phyloP scores from a whole-genome alignment of 306 rosid species.

The Delonix regia region DNA sequence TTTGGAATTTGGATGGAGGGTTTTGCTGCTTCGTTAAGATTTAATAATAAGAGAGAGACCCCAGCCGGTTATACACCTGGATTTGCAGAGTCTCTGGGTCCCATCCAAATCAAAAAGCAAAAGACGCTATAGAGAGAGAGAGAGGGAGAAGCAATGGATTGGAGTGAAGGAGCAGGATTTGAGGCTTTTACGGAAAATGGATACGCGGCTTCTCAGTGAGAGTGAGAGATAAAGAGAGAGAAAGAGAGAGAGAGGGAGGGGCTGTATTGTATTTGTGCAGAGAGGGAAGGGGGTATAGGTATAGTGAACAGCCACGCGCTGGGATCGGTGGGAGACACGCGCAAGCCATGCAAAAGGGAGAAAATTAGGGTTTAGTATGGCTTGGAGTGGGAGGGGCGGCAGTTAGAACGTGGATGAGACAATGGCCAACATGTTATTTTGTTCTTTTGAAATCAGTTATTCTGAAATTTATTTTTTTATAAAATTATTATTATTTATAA shows the following conservation, averaged over 20 bases:
- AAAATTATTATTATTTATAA: no score
- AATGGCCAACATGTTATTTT: no score
- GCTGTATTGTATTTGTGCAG: neutral
- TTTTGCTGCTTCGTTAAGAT: constrained; percentile 34
- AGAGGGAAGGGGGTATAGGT: neutral
- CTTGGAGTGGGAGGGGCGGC: no score
- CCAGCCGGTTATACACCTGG: constrained; percentile 16
- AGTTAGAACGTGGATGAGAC: neutral
- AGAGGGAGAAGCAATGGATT: neutral
- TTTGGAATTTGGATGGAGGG: neutral
- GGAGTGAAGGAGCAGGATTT: neutral
- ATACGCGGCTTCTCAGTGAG: neutral
- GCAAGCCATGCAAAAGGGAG: neutral
- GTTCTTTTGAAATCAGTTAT: no score
- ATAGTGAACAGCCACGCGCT: neutral
- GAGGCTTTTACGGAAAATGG: neutral
- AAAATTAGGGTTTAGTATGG: constrained; percentile 8
- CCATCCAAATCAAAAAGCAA: constrained; percentile 8
- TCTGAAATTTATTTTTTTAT: no score
- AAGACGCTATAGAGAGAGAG: neutral
- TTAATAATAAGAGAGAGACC: constrained; percentile 26
- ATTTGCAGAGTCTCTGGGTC: constrained; percentile 22
- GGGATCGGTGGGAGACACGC: neutral
- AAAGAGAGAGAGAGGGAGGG: neutral
- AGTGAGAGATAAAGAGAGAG: neutral